Base-by-base conservation (phyloP, 176 grass and related monocot genomes). In the Triticum dicoccoides region DNA sequence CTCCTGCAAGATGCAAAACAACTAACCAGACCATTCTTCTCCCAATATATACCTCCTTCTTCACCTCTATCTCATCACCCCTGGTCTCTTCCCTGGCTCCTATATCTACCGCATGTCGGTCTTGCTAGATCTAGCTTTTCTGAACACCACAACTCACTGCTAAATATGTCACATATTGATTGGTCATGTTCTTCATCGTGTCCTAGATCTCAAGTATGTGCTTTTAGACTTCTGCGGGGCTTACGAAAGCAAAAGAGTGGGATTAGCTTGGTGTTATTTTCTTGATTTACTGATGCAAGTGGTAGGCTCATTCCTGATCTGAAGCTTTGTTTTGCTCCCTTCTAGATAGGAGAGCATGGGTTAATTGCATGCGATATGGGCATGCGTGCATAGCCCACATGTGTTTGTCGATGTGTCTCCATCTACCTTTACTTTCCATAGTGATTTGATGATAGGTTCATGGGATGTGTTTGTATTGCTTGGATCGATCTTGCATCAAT, bases 61-160 rank as follows among this genome's bases (percentile, higher is more conserved):
- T 82, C 80, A 82, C 18, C 18, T 69, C 79, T 67, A 21, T 27
- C 39, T 67, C 79, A 9, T 32, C 79, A 52, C 6, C 42, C n/a
- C 27, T 68, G 80, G 11, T 17, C 80, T 82, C 25, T 68, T 66
- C 37, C 79, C 41, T 52, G 11, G 27, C 29, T 69, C 64, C 23
- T 32, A 35, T 52, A 68, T 52, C 18, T 80, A 11, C 59, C 49
- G 47, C 33, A 56, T 56, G 74, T 7, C 12, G 66, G 64, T 23
- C 42, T 51, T 68, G 25, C 17, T 15, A 82, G 80, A 82, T 82
- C 80, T 82, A 54, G 64, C 80, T 69, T 69, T 82, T 9, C n/a
- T 29, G 8, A 82, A 35, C 65, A 82, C 64, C 65, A 69, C 27
- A 69, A 51, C 63, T 69, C 42, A 34, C 17, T 68, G 42, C 63